These are phyloP conservation scores for Mycena chlorophos DNA, from an alignment of 768 basidiomycete genomes.

Conservation along the genomic window DNA sequence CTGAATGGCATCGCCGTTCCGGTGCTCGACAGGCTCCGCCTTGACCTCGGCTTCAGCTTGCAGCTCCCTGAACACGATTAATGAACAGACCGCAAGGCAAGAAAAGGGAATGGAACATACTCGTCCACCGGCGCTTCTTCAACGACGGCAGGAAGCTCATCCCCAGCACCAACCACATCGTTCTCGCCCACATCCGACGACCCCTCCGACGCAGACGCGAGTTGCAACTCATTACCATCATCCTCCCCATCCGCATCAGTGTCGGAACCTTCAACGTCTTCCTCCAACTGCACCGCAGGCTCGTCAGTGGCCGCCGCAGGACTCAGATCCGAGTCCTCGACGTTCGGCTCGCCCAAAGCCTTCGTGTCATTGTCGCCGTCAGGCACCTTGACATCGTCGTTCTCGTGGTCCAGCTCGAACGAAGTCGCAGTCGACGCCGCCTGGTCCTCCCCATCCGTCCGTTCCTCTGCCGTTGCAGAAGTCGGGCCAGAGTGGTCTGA, in stretches of 20 bases:
- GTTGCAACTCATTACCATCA: slow-evolving; percentile 39
- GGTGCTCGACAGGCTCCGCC: too few relatives aligned
- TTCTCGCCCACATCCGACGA: slow-evolving; percentile 5
- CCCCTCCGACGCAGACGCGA: slow-evolving; percentile 13
- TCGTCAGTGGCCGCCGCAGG: neutral
- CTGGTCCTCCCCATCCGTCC: slow-evolving; percentile 6
- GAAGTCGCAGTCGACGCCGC: slow-evolving; percentile 6
- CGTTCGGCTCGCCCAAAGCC: neutral
- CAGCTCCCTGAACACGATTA: neutral
- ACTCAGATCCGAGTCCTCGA: neutral
- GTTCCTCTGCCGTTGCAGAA: too few relatives aligned
- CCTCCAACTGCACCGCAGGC: neutral
- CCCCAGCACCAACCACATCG: neutral
- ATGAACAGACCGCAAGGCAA: neutral
- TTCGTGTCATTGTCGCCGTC: neutral
- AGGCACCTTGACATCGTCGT: neutral
- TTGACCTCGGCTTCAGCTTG: too few relatives aligned
- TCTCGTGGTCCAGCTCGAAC: neutral
- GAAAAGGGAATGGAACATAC: too few relatives aligned
- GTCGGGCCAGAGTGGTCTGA: too few relatives aligned
- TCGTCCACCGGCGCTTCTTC: too few relatives aligned
- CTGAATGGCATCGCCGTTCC: neutral
- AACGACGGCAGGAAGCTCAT: too few relatives aligned
- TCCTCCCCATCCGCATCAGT: slow-evolving; percentile 39
- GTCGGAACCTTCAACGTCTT: slow-evolving; percentile 24